Percentiles rank a stretch among this genome's conserved stretches.
Conservation (phyloP, 2,329 filamentous ascomycete species). For the Fusarium equiseti region DNA sequence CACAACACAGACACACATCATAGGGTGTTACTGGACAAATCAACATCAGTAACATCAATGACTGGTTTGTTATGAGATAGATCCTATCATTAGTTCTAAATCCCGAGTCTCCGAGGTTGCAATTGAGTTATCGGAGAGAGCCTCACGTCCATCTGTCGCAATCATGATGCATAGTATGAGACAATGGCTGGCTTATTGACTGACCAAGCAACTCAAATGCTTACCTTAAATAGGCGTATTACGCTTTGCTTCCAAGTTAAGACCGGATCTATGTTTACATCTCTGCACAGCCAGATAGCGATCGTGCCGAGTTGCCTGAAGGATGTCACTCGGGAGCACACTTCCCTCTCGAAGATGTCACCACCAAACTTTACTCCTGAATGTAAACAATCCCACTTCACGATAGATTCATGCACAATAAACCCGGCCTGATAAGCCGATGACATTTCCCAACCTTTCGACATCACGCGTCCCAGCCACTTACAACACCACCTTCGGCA, state of each 20-base stretch:
- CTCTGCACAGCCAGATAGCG: neutral
- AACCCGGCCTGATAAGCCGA: neutral
- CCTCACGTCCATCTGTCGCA: neutral
- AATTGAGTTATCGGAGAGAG: neutral
- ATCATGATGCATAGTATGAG: neutral
- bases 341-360: neutral
- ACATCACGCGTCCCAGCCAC: constrained; percentile 2
- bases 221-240: neutral
- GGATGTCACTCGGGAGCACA: neutral
- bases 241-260: neutral
- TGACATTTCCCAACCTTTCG: neutral
- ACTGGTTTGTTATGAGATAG: neutral
- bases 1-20: neutral
- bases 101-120: neutral
- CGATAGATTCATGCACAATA: neutral
- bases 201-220: neutral
- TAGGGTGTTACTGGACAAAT: no score
- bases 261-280: neutral
- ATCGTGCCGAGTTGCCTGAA: neutral
- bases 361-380: neutral
- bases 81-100: neutral
- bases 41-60: neutral
- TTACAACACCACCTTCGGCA: neutral
- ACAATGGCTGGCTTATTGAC: neutral
- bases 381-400: neutral